These are phyloP conservation scores for Volvox carteri DNA, from an alignment of 163 green algal genomes.

Conservation along the genomic window DNA sequence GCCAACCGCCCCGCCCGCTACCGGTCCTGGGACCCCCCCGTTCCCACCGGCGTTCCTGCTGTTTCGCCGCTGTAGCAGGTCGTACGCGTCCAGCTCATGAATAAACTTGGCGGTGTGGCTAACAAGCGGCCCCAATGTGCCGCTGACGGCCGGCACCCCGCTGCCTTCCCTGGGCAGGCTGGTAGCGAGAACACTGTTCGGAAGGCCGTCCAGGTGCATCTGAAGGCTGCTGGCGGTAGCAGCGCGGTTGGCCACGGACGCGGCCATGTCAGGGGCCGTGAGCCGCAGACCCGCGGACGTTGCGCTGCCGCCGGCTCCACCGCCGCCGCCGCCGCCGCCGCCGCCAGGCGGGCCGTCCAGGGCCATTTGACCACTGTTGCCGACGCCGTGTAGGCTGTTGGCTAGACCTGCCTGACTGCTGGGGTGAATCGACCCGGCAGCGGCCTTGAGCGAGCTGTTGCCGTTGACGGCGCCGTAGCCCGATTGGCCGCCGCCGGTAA, in stretches of 20 bases:
- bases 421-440: neutral
- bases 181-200: conserved; percentile 13
- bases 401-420: neutral
- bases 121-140: neutral
- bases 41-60: neutral
- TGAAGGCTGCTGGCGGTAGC: neutral
- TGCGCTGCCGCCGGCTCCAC: neutral
- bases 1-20: neutral
- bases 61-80: conserved; percentile 44
- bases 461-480: neutral
- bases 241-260: neutral
- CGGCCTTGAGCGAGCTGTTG: conserved; percentile 47
- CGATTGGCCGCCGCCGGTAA: neutral
- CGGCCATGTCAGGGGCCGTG: neutral
- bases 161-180: neutral
- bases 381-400: neutral
- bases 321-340: neutral
- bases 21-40: neutral
- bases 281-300: neutral
- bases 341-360: neutral
- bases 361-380: neutral
- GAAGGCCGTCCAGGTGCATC: conserved; percentile 35
- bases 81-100: conserved; percentile 54
- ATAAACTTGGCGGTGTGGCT: conserved; percentile 46
- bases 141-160: neutral